phyloP scores from a whole-genome alignment of 1,139 yeast genomes.

The Geotrichum klebahnii region DNA sequence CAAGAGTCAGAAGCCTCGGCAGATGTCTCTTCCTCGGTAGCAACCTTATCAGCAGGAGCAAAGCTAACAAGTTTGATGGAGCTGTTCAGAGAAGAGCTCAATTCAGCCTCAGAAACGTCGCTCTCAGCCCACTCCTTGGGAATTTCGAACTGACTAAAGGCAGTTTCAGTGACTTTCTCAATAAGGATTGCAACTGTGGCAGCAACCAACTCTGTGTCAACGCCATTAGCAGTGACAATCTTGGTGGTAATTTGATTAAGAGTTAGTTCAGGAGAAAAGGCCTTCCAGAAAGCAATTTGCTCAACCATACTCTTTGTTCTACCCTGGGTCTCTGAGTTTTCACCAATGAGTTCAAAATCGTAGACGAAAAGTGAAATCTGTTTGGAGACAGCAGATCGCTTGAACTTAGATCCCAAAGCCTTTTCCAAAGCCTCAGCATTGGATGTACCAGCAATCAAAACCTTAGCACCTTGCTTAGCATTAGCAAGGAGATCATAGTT shows the following conservation, averaged over 20 bases:
- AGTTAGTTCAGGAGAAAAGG: slow-evolving; percentile 58
- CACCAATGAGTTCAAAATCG: slow-evolving; percentile 33
- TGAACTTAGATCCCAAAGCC: slow-evolving; percentile 52
- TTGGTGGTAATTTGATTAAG: slow-evolving; percentile 68
- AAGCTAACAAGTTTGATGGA: slow-evolving; percentile 29
- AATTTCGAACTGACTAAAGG: slow-evolving; percentile 38
- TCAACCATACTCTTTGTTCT: slow-evolving; percentile 69
- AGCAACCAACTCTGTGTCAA: slow-evolving; percentile 76
- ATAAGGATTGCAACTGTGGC: slow-evolving; percentile 69
- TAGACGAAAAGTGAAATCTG: slow-evolving; percentile 47
- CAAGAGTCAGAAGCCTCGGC: slow-evolving; percentile 43
- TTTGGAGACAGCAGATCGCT: slow-evolving; percentile 53
- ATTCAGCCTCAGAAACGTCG: slow-evolving; percentile 40
- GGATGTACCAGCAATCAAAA: slow-evolving; percentile 49
- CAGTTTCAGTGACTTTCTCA: slow-evolving; percentile 37
- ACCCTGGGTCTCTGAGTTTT: slow-evolving; percentile 61
- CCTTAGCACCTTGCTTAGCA: slow-evolving; percentile 53
- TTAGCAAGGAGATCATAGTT: slow-evolving; percentile 60
- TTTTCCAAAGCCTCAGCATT: slow-evolving; percentile 46
- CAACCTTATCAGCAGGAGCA: slow-evolving; percentile 33
- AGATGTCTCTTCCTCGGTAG: slow-evolving; percentile 49
- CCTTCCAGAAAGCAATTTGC: slow-evolving; percentile 78
- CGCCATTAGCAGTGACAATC: slow-evolving; percentile 75
- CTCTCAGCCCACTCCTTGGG: slow-evolving; percentile 32
- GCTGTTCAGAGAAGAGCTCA: slow-evolving; percentile 42